Base-by-base conservation (phyloP, 2,329 filamentous ascomycete genomes). In the Teratosphaeria destructans region DNA sequence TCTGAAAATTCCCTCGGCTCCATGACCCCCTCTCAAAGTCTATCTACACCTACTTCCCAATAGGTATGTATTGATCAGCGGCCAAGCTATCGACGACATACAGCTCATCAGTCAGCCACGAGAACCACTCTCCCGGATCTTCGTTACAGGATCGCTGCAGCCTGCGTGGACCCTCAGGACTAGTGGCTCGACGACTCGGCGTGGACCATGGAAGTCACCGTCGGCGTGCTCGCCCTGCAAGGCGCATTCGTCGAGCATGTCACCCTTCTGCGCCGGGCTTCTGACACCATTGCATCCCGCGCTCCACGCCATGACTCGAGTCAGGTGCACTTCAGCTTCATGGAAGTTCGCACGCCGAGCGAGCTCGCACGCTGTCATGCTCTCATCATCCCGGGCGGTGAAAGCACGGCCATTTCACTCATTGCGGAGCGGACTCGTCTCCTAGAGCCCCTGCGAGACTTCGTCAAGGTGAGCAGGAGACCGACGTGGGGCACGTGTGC, bases 401-500 rank as follows among this genome's bases (percentile, higher is more conserved):
- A 99, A 75, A 96, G 90, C 75, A 97, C 94, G 1, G 87, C 93
- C 3, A 95, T 99, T 66, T 90, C 90, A 11, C 82, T 96, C 34
- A 89, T 96, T 16, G 94, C 94, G 3, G 85, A 85, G 26, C 83
- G 92, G 64, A 90, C 88, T 0, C 86, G 87, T 16, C 77, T 99
- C 39, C 77, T 99, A 59, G 90, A 95, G 67, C 91, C 91, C 3
- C 76, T 99, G 62, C 80, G 90, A 57, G 82, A 92, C 35, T 99
- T 96, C 74, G 92, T 97, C 70, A 96, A 96, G 86, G 78, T 89
- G 49, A 78, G 84, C 57, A 84, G 87, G 65, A 91, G 88, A 67
- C 92, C 92, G 11, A 89, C 88, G 27, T 99, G 93, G 93, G 94
- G 94, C 59, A 97, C 94, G 23, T 99, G 94, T 73, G 94, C 94